These are phyloP conservation scores for Microglena sp. DNA, from an alignment of 139 green algal species.

Conservation along the genomic window DNA sequence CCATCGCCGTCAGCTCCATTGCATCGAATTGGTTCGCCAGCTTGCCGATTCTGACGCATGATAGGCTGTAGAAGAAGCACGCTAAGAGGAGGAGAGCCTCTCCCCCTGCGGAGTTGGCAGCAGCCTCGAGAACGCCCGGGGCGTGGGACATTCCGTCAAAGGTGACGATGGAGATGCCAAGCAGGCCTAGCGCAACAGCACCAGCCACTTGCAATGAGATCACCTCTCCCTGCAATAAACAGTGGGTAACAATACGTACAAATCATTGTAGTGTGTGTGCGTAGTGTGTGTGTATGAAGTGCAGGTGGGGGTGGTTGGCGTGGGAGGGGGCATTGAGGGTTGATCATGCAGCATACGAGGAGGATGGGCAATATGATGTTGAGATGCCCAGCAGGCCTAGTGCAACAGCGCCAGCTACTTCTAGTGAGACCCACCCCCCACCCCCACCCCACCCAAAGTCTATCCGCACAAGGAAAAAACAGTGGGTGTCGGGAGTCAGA, in stretches of 20 bases:
- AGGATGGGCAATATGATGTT: neutral
- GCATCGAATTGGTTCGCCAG: conserved; percentile 12
- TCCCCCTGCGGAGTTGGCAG: neutral
- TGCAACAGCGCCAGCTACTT: neutral
- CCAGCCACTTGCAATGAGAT: neutral
- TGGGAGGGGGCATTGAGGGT: neutral
- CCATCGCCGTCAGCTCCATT: neutral
- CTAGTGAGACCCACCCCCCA: neutral
- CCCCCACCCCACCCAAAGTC: no score
- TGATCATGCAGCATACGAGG: neutral
- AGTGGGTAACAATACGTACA: no score
- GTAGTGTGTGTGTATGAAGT: neutral
- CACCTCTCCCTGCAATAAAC: conserved; percentile 1
- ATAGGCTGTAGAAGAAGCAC: conserved; percentile 21
- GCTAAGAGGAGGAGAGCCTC: neutral
- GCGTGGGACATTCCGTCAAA: neutral
- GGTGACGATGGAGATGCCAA: neutral
- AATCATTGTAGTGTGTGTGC: neutral
- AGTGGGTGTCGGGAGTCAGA: no score
- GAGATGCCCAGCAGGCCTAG: neutral
- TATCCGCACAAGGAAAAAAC: no score
- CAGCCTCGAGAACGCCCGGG: neutral
- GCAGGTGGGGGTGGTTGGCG: neutral
- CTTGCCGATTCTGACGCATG: conserved; percentile 26
- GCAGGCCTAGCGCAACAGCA: neutral